These are phyloP conservation scores for Stagonosporopsis cucurbitacearum DNA, from an alignment of 2,329 filamentous ascomycete genomes.

Conservation along the genomic window DNA sequence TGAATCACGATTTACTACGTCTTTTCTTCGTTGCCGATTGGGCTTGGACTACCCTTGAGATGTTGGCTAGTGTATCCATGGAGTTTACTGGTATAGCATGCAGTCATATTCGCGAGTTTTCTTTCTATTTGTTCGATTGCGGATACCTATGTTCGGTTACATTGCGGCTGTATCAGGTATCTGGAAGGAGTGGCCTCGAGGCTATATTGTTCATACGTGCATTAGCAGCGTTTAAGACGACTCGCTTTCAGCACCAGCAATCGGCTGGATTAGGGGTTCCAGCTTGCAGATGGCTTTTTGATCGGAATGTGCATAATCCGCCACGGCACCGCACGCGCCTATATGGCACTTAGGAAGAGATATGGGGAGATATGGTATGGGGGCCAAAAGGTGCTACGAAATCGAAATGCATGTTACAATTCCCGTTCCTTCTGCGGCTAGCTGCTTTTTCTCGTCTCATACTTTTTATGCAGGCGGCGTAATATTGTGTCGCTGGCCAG, in stretches of 20 bases:
- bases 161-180: constrained; percentile 35
- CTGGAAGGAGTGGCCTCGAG: constrained; percentile 10
- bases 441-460: constrained; percentile 9
- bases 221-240: constrained; percentile 8
- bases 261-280: not conserved
- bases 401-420: constrained; percentile 25
- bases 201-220: constrained; percentile 19
- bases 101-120: constrained; percentile 13
- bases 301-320: constrained; percentile 23
- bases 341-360: constrained; percentile 17
- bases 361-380: constrained; percentile 6
- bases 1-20: constrained; percentile 37
- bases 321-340: constrained; percentile 7
- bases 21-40: constrained; percentile 28
- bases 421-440: constrained; percentile 11
- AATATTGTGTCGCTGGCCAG: constrained; percentile 20
- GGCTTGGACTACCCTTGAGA: constrained; percentile 29
- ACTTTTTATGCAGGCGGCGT: constrained; percentile 15
- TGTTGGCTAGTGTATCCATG: constrained; percentile 27
- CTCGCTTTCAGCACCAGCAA: constrained; percentile 3
- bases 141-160: constrained; percentile 43
- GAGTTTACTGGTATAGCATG: constrained; percentile 24
- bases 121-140: constrained; percentile 22
- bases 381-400: constrained; percentile 22
- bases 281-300: constrained; percentile 4